Evolutionary conservation across 1,284 basidiomycete genomes (phyloP), one percentile per base, ranked within the genome.

Genomic region (Vanrija humicola): DNA sequence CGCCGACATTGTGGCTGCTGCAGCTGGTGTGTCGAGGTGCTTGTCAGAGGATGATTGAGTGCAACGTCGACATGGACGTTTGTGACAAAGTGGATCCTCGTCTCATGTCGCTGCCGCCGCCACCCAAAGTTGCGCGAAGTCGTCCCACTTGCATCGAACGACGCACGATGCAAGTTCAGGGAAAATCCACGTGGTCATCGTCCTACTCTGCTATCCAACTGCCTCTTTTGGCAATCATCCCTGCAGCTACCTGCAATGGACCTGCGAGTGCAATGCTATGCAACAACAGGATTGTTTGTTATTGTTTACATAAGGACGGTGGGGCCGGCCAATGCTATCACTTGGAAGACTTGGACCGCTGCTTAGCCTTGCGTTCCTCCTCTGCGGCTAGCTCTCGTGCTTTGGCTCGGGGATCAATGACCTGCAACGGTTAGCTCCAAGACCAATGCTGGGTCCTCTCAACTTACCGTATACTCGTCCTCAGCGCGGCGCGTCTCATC

Each of bases 401-500:
- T 52, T 77, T 77, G 5, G 73, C 73, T 42, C 74, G 61, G 6
- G 75, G 74, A 55, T 77, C 75, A 46, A 77, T 75, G n/a, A 77
- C 75, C 75, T 77, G 50, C 18, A 28, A 23, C 18, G 6, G 47
- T 53, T 44, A 58, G 52, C 21, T 23, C 21, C 28, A 3, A n/a
- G 9, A 34, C 1, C 34, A 14, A 28, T 38, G 15, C 18, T 25
- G n/a, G 25, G n/a, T 34, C 1, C 21, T 14, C 5, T 8, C 10
- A 2, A 65, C 75, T 90, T 46, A 94, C 90, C 71, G 91, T 88
- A 67, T 93, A 94, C 64, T 94, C 90, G 47, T 89, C 80, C 73
- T 93, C 89, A 0, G 90, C 90, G 70, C 92, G 86, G 55, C 79
- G 74, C 16, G 82, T 83, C 74, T 92, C 86, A 39, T 77, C 73